A percentile compares a stretch with the other conserved stretches of the same genome.
These are phyloP conservation scores for Tinospora cordifolia DNA, from an alignment of 164 flowering plant species.

Conservation along the genomic window DNA sequence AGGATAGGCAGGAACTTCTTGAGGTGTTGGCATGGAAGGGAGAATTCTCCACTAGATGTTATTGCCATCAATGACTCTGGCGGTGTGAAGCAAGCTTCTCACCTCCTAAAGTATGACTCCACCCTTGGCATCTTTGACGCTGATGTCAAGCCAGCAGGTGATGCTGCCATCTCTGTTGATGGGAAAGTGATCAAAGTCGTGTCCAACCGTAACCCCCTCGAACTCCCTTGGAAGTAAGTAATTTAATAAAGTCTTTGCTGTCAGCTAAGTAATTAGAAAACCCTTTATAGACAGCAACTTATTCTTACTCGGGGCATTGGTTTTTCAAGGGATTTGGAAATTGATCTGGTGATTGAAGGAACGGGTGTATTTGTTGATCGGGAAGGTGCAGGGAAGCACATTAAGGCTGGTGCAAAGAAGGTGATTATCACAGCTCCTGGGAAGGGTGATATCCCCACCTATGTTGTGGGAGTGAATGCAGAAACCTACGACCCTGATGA, in stretches of 20 bases:
- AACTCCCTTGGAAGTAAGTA: slow-evolving; percentile 85
- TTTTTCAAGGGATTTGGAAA: slow-evolving; percentile 54
- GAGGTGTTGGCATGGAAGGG: slow-evolving; percentile 98
- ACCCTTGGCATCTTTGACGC: slow-evolving; percentile 96
- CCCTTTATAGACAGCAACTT: not conserved
- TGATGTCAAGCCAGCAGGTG: slow-evolving; percentile 76
- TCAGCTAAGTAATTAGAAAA: not conserved
- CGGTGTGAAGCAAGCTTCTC: slow-evolving; percentile 95
- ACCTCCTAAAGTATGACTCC: slow-evolving; percentile 98
- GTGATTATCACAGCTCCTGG: slow-evolving; percentile 71
- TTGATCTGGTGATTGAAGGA: slow-evolving; percentile 92
- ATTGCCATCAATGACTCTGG: slow-evolving; percentile 96
- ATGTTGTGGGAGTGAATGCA: slow-evolving; percentile 94
- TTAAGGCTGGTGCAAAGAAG: slow-evolving; percentile 96
- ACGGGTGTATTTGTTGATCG: slow-evolving; percentile 96
- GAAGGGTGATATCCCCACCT: slow-evolving; percentile 95
- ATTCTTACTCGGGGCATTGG: not conserved
- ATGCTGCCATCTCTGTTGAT: slow-evolving; percentile 69
- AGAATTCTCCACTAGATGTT: slow-evolving; percentile 84
- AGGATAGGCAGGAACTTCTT: slow-evolving; percentile 96
- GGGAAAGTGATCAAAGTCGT: slow-evolving; percentile 87
- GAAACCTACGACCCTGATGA: slow-evolving; percentile 55
- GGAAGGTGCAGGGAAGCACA: slow-evolving; percentile 95
- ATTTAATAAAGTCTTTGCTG: too few relatives aligned
- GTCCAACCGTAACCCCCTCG: slow-evolving; percentile 71